Conservation (phyloP, 352 stramenopile genomes). For the Elongisporangium anandrum region DNA sequence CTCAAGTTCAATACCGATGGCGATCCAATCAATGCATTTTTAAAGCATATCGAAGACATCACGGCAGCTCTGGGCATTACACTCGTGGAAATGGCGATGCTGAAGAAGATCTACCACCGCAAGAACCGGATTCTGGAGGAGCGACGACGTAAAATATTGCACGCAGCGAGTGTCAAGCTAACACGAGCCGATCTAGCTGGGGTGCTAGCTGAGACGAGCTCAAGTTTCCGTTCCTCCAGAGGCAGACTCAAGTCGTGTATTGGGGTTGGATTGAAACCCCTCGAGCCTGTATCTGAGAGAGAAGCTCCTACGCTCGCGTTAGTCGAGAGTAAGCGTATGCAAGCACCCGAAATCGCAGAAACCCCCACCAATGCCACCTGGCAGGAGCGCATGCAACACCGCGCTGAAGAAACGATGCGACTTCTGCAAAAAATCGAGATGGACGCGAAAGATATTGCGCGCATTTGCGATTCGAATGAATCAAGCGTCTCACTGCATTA, state of each 20-base stretch:
- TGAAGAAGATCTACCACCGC: conserved; percentile 52
- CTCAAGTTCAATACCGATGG: conserved; percentile 76
- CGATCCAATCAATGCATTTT: conserved; percentile 63
- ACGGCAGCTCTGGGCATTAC: conserved; percentile 50
- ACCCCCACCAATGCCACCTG: conserved; percentile 8
- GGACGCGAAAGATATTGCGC: conserved; percentile 16
- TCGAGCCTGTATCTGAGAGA: too few relatives aligned
- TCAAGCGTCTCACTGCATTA: too few relatives aligned
- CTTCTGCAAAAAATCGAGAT: conserved; percentile 41
- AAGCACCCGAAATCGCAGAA: too few relatives aligned
- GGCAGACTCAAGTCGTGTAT: too few relatives aligned
- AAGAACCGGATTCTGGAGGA: conserved; percentile 18
- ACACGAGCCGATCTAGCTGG: background rate
- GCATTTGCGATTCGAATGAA: background rate
- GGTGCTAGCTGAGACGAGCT: too few relatives aligned
- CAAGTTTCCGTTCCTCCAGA: background rate
- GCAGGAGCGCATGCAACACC: conserved; percentile 38
- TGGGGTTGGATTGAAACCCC: background rate
- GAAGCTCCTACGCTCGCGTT: too few relatives aligned
- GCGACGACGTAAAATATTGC: conserved; percentile 5
- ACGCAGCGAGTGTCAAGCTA: background rate
- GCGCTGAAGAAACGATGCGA: conserved; percentile 36
- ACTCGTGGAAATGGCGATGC: conserved; percentile 47
- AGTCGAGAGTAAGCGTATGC: too few relatives aligned
- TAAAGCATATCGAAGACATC: conserved; percentile 70